phyloP scores from a whole-genome alignment of 148 eudicot genomes.

The Vaccinium corymbosum region DNA sequence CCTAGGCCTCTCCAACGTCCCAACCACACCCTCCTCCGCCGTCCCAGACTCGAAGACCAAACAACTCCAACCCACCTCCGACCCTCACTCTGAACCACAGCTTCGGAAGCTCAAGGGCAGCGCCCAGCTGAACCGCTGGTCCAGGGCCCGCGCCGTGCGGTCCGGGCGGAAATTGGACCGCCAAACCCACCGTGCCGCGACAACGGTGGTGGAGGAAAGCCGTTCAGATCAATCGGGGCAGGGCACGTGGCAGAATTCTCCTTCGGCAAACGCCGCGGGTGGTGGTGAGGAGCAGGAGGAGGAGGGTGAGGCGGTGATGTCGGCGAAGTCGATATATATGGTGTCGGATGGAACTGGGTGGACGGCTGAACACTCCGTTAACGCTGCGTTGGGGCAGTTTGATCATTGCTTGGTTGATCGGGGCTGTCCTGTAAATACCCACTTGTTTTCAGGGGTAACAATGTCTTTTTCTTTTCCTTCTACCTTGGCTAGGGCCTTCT shows the following conservation, averaged over 20 bases:
- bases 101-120: slow-evolving; percentile 42
- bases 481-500: not conserved
- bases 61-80: slow-evolving; percentile 1
- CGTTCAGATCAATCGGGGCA: not conserved
- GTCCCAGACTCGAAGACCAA: slow-evolving; percentile 12
- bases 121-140: slow-evolving; percentile 76
- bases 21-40: slow-evolving; percentile 17
- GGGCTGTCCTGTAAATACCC: slow-evolving; percentile 76
- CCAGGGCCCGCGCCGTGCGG: slow-evolving; percentile 67
- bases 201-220: not conserved
- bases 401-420: slow-evolving; percentile 85
- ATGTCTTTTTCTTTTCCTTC: not conserved
- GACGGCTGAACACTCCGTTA: slow-evolving; percentile 89
- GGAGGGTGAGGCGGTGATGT: not conserved
- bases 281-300: slow-evolving; percentile 2
- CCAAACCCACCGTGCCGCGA: slow-evolving; percentile 15
- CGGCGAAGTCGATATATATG: slow-evolving; percentile 65
- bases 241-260: not conserved
- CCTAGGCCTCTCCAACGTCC: slow-evolving; percentile 23
- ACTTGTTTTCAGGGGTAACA: slow-evolving; percentile 85
- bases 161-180: slow-evolving; percentile 63
- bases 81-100: slow-evolving; percentile 23
- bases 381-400: slow-evolving; percentile 89
- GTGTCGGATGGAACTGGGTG: slow-evolving; percentile 95
- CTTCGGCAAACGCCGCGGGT: not conserved